Conservation (phyloP, 306 rosid species). For the Begonia loranthoides region DNA sequence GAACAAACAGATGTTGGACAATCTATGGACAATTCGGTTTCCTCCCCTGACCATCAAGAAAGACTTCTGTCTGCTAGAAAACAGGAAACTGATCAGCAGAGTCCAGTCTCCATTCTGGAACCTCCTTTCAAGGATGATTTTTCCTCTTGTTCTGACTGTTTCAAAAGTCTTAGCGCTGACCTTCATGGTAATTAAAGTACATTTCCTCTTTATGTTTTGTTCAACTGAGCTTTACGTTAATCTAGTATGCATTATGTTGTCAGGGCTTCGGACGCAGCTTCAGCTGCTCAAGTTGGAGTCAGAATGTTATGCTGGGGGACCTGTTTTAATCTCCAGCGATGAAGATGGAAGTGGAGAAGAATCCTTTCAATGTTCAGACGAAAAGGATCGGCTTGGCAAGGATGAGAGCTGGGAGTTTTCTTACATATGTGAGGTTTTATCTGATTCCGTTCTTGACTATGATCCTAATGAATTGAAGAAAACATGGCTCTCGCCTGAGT, state of each 20-base stretch:
- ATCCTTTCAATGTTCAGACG: conserved; percentile 15
- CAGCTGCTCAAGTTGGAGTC: conserved; percentile 69
- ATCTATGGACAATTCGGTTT: conserved; percentile 28
- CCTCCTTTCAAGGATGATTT: conserved; percentile 64
- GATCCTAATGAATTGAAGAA: conserved; percentile 25
- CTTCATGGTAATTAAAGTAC: conserved; percentile 51
- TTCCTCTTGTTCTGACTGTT: conserved; percentile 86
- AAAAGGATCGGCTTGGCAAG: conserved; percentile 11
- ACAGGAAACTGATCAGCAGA: conserved; percentile 87
- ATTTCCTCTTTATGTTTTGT: not conserved
- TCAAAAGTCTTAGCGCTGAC: conserved; percentile 71
- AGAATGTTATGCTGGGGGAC: conserved; percentile 46
- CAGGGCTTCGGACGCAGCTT: conserved; percentile 95
- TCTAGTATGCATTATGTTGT: conserved; percentile 3
- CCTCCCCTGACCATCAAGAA: conserved; percentile 18
- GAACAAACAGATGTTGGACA: conserved; percentile 23
- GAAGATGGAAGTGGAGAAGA: conserved; percentile 45
- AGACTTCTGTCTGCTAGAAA: conserved; percentile 38
- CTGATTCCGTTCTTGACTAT: conserved; percentile 32
- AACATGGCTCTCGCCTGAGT: conserved; percentile 37
- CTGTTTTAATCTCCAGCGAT: conserved; percentile 44
- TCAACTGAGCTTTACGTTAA: conserved; percentile 1
- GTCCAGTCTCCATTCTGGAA: conserved; percentile 90
- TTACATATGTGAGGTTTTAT: conserved; percentile 45
- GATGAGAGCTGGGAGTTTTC: conserved; percentile 60